Evolutionary conservation across 2,329 filamentous ascomycete genomes (phyloP), one percentile per base, ranked within the genome.

Genomic region (Blastomyces silverae): DNA sequence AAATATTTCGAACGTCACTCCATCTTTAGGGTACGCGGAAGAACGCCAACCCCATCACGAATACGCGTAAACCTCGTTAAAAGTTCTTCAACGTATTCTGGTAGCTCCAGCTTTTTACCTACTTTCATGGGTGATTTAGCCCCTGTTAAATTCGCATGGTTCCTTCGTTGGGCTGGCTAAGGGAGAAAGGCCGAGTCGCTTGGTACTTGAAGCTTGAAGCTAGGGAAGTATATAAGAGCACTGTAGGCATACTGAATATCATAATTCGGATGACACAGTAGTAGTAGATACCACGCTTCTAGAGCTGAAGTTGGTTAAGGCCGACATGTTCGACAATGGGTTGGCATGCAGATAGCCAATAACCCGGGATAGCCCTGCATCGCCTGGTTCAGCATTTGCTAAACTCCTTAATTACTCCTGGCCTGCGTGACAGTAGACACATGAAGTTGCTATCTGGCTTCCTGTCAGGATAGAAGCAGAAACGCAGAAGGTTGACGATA

Each of bases 21-120:
- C 44, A 53, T 46, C 60, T 62, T 62, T 22, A 62, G 44, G 60
- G 2, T 34, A 5, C 31, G 31, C 31, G 31, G 60, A 62, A 62
- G 44, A 4, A 53, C 25, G 44, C 44, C 44, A 7, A 34, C 15
- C 22, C 60, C 60, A 17, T 31, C 44, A 62, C 44, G 15, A 25
- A 62, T 42, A 39, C 15, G 1, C 28, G n/a, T 17, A 20, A 62
- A 53, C 44, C 22, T 62, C 20, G 28, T 39, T 53, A 15, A 31
- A 15, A 62, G 20, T 2, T 44, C 48, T 15, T n/a, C 20, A 13
- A 62, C 31, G 0, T 22, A 22, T 62, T 53, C 10, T 53, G 60
- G 60, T 17, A 42, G 44, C 31, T 25, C 22, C 17, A 8, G n/a
- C 20, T 11, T n/a, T n/a, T 2, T 17, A 0, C 17, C 46, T 22